Percentiles rank a stretch among this genome's conserved stretches.
Conservation (phyloP, 2,329 filamentous ascomycete genomes). For the Paecilomyces niveus region DNA sequence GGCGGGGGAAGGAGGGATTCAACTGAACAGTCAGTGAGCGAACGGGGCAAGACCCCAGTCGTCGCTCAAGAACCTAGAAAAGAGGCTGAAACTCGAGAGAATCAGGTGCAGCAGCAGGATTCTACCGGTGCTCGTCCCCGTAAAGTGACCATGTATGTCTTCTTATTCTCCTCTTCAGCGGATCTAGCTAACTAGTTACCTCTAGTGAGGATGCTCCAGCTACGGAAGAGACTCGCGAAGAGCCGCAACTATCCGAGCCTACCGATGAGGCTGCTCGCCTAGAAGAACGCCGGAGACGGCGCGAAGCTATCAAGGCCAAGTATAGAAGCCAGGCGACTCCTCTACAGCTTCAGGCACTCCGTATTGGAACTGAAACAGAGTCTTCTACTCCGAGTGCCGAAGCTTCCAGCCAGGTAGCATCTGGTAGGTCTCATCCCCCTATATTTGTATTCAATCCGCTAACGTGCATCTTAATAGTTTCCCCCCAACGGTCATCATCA, state of each 20-base stretch:
- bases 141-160: conserved; percentile 38
- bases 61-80: conserved; percentile 52
- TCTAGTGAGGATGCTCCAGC: conserved; percentile 11
- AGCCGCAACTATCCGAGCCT: conserved; percentile 46
- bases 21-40: conserved; percentile 57
- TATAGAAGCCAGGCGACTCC: conserved; percentile 64
- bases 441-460: conserved; percentile 17
- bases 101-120: conserved; percentile 48
- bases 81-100: conserved; percentile 63
- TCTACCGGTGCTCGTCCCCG: conserved; percentile 29
- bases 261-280: conserved; percentile 77
- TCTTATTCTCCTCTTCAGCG: conserved; percentile 4
- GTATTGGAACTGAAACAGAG: conserved; percentile 53
- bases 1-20: conserved; percentile 43
- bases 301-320: conserved; percentile 80
- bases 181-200: conserved; percentile 8
- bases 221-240: conserved; percentile 14
- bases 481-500: conserved; percentile 35
- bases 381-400: conserved; percentile 43
- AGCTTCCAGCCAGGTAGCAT: conserved; percentile 24
- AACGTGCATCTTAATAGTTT: conserved; percentile 27
- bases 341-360: conserved; percentile 67
- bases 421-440: conserved; percentile 26
- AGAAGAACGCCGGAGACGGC: conserved; percentile 73
- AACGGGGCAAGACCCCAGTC: conserved; percentile 54